Evolutionary conservation across 2,329 filamentous ascomycete species (phyloP).

Genomic region (Diaporthe sp.): DNA sequence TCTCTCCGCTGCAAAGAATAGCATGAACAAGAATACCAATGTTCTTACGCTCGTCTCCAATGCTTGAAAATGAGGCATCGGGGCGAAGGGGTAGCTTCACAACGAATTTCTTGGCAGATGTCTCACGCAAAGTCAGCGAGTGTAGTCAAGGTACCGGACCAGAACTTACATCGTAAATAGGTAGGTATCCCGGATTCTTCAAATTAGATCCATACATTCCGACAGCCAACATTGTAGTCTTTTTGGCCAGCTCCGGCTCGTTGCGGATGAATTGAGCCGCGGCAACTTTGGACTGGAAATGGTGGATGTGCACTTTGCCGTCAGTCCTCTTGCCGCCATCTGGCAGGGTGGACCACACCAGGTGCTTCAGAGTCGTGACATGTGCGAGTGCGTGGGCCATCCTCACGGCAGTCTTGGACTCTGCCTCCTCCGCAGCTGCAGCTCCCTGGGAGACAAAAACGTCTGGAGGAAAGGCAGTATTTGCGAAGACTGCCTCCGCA

Average conservation of each 20-base stretch:
- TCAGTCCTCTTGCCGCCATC: not conserved
- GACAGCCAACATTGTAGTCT: not conserved
- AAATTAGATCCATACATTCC: constrained; percentile 6
- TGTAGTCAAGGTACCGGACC: not conserved
- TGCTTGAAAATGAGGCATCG: not conserved
- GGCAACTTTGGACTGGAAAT: not conserved
- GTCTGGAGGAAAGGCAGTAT: not conserved
- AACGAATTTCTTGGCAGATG: not conserved
- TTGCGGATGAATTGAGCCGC: not conserved
- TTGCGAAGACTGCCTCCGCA: not conserved
- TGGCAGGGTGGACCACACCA: constrained; percentile 1
- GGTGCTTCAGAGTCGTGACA: constrained; percentile 14
- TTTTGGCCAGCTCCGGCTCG: not conserved
- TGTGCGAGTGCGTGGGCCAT: not conserved
- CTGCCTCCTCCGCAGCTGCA: not conserved
- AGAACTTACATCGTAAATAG: not conserved
- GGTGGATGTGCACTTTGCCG: not conserved
- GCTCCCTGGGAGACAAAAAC: not conserved
- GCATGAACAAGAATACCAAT: not conserved
- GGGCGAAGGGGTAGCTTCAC: not conserved
- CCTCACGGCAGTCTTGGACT: not conserved
- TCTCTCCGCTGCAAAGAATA: constrained; percentile 6
- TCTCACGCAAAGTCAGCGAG: not conserved
- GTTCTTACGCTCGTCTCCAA: constrained; percentile 6
- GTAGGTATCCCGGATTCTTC: not conserved